Conservation (phyloP, 768 basidiomycete genomes). For the Cystofilobasidium macerans region DNA sequence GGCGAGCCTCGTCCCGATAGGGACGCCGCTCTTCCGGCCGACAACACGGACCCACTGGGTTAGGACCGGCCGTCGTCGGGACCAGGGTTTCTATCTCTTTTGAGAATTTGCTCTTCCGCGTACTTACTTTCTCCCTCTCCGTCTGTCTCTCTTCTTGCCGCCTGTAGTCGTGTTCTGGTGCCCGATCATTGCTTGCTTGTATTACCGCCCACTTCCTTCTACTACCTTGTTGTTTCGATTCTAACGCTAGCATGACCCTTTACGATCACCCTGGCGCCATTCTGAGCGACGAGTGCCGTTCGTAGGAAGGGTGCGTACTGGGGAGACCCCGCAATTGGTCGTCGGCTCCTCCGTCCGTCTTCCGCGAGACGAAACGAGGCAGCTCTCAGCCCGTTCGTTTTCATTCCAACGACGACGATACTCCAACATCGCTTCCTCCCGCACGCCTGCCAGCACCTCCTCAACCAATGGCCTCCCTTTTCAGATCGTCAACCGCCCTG, state of each 20-base stretch:
- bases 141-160: not conserved
- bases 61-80: constrained; percentile 14
- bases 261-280: no score
- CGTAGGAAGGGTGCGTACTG: no score
- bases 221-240: not conserved
- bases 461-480: constrained; percentile 9
- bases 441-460: not conserved
- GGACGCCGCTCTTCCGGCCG: not conserved
- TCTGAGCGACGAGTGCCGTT: no score
- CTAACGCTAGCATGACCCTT: not conserved
- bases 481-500: constrained; percentile 1
- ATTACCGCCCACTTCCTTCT: not conserved
- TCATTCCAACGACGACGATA: not conserved
- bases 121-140: not conserved
- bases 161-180: no score
- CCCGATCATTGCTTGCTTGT: no score
- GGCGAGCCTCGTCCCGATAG: not conserved
- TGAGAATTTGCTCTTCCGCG: not conserved
- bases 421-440: no score
- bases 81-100: not conserved
- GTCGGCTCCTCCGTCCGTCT: no score
- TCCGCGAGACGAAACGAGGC: no score
- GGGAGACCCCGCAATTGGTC: no score
- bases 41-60: constrained; percentile 9
- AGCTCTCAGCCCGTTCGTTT: no score